Conservation (phyloP, 495 filamentous ascomycete genomes). For the Podospora anserina region DNA sequence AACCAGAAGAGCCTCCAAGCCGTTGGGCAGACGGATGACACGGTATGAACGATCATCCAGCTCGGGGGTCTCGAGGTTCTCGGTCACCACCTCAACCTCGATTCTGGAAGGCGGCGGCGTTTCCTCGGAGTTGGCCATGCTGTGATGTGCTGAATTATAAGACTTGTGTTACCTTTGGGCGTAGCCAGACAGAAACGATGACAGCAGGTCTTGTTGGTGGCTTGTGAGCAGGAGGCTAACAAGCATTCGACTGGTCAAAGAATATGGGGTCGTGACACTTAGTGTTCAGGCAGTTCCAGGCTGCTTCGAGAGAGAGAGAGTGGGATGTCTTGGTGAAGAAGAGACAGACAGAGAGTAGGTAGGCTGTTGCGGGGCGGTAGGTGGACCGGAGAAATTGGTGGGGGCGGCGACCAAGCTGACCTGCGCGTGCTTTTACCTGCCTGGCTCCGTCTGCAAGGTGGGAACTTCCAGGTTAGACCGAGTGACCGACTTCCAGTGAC, state of each 20-base stretch:
- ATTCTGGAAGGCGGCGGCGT: constrained; percentile 31
- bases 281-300: not conserved
- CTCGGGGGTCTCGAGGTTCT: constrained; percentile 78
- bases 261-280: not conserved
- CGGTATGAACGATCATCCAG: constrained; percentile 87
- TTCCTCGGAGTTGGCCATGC: constrained; percentile 28
- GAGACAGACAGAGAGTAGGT: not conserved
- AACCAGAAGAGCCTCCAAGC: constrained; percentile 90
- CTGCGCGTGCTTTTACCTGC: not conserved
- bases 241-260: not conserved
- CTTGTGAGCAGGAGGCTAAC: not conserved
- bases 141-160: constrained; percentile 1
- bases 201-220: not conserved
- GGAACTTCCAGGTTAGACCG: too few species aligned
- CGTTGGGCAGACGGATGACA: constrained; percentile 78
- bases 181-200: not conserved
- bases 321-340: not conserved
- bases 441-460: not conserved
- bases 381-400: not conserved
- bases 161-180: not conserved
- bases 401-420: not conserved
- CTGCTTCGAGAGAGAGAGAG: not conserved
- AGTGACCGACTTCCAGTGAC: not conserved
- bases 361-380: not conserved
- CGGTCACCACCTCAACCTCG: constrained; percentile 66